Base-by-base conservation (phyloP, 306 rosid genomes). In the Vigna trinervia region DNA sequence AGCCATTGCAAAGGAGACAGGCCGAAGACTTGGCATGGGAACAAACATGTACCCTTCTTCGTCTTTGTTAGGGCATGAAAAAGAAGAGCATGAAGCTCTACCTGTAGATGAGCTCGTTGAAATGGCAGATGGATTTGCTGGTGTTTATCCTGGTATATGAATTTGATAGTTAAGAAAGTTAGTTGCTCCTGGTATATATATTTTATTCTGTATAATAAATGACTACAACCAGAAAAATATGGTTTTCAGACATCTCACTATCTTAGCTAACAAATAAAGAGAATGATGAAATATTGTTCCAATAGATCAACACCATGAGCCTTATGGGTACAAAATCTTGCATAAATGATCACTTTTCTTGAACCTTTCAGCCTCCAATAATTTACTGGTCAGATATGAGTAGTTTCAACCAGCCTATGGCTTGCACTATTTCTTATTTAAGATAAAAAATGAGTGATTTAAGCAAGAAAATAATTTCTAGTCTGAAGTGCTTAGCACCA, bases 31-130 rank as follows among this genome's bases (percentile, higher is more conserved):
- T 76, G 97, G 97, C 47, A 92, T 92, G 97, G 97, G 97, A 53
- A 92, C 97, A 80, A 92, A 92, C 77, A 90, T 92, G 97, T 92
- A 92, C 76, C 97, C 97, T 26, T 92, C 97, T 48, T 90, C 97
- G 59, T 90, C 97, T 56, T 85, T 92, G 86, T 81, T 92, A 22
- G 90, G 88, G 5, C 96, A 82, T 13, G 45, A 87, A 15, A 86
- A 76, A 81, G 91, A 90, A 45, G 93, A 88, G 72, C 17, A 83
- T 48, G 97, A 90, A 85, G 93, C 90, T 72, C 89, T 92, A 34
- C 94, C 97, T 12, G 90, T 89, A 46, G 91, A 90, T 43, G 96
- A 92, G 82, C 89, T 92, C 77, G 87, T 92, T 69, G 97, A 92
- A 82, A 86, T 87, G 81, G 97, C 97, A 52, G 97, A 92, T 72